A percentile compares a stretch with the other conserved stretches of the same genome.
phyloP scores from a whole-genome alignment of 331 rosid species.

The Telfairia occidentalis region DNA sequence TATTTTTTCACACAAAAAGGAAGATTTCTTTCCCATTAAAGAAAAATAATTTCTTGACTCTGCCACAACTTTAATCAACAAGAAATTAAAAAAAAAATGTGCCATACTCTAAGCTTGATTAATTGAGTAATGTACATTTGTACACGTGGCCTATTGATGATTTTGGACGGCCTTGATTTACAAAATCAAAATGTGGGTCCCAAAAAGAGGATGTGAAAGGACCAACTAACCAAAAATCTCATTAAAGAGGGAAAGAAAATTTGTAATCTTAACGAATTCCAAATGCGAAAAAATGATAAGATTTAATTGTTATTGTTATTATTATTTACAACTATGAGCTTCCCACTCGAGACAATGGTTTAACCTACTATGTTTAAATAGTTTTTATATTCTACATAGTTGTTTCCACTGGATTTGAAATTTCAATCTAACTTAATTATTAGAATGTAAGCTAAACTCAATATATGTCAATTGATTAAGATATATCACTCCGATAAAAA shows the following conservation, averaged over 20 bases:
- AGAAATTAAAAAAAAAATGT: background rate
- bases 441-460: too few species aligned
- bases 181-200: background rate
- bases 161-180: conserved; percentile 3
- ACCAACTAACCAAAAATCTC: background rate
- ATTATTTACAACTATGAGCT: too few species aligned
- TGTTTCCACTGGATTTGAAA: too few species aligned
- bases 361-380: too few species aligned
- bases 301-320: background rate
- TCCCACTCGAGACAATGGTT: too few species aligned
- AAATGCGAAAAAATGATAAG: background rate
- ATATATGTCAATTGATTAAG: too few species aligned
- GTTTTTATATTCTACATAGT: too few species aligned
- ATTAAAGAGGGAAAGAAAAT: background rate
- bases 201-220: background rate
- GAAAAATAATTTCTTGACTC: background rate
- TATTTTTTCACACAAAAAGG: background rate
- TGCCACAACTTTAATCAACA: background rate
- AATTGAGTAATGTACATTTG: background rate
- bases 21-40: conserved; percentile 4
- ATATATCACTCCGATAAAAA: too few species aligned
- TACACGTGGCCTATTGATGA: background rate
- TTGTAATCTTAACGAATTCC: background rate
- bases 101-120: background rate
- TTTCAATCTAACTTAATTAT: too few species aligned